A percentile compares a stretch with the other conserved stretches of the same genome.
Conservation (phyloP, 495 filamentous ascomycete genomes). For the Choiromyces venosus region DNA sequence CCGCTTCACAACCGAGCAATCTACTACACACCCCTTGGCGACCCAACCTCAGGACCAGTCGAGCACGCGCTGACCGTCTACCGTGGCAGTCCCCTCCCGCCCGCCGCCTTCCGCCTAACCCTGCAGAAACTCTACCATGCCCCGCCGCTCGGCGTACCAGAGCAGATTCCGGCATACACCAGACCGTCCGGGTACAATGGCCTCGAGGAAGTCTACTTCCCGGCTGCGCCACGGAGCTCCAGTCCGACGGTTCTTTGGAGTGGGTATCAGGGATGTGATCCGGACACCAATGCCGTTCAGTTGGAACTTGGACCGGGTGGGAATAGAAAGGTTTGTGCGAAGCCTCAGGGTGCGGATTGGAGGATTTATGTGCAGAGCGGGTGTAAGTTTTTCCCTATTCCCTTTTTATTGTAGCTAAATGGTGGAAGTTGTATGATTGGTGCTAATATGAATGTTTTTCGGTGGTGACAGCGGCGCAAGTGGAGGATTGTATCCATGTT, state of each 20-base stretch:
- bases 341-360: background rate
- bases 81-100: background rate
- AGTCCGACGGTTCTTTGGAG: background rate
- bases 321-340: background rate
- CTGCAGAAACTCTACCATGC: background rate
- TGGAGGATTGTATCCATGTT: background rate
- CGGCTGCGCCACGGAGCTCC: background rate
- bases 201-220: constrained; percentile 1
- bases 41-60: background rate
- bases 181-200: background rate
- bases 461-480: background rate
- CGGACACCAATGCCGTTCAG: background rate
- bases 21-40: background rate
- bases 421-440: background rate
- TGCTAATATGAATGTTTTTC: background rate
- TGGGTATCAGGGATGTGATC: background rate
- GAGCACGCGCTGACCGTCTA: background rate
- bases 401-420: background rate
- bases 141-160: background rate
- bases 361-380: background rate
- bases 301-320: background rate
- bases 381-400: background rate
- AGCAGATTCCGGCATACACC: background rate
- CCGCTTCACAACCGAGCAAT: background rate
- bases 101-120: background rate